Evolutionary conservation across 345 rosid species (phyloP).

Genomic region (Anastatica hierochuntica): DNA sequence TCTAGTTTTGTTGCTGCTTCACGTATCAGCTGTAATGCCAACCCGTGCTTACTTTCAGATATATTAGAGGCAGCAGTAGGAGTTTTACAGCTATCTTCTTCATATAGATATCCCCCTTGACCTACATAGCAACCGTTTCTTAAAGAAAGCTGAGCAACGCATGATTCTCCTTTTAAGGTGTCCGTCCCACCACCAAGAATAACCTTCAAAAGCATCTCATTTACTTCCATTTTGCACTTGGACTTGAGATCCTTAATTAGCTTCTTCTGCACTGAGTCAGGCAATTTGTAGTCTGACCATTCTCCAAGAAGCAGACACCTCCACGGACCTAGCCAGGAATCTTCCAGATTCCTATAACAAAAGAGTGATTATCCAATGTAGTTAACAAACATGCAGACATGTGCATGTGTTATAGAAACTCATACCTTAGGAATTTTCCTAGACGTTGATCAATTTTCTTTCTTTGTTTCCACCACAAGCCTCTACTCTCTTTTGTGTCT

Average conservation of each 20-base stretch:
- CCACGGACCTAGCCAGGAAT: conserved; percentile 86
- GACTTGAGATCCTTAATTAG: conserved; percentile 49
- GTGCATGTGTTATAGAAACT: neutral
- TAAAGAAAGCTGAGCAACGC: conserved; percentile 31
- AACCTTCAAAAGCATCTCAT: conserved; percentile 47
- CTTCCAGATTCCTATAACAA: conserved; percentile 60
- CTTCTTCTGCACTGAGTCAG: conserved; percentile 41
- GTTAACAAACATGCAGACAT: conserved; percentile 3
- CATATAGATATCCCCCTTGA: conserved; percentile 25
- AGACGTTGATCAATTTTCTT: conserved; percentile 69
- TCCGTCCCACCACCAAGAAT: conserved; percentile 45
- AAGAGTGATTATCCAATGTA: conserved; percentile 8
- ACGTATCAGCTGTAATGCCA: conserved; percentile 50
- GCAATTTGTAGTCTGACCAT: conserved; percentile 30
- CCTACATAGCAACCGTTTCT: conserved; percentile 59
- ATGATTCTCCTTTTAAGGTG: conserved; percentile 35
- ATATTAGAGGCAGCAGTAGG: conserved; percentile 21
- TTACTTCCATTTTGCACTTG: conserved; percentile 60
- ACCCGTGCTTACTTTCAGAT: conserved; percentile 24
- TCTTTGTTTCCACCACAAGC: conserved; percentile 72
- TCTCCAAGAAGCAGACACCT: conserved; percentile 62
- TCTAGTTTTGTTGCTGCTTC: conserved; percentile 53
- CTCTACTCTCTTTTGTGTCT: conserved; percentile 48
- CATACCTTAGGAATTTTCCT: conserved; percentile 56
- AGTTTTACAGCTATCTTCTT: conserved; percentile 28